phyloP scores from a whole-genome alignment of 352 stramenopile species.

The Vaucheria bursata region DNA sequence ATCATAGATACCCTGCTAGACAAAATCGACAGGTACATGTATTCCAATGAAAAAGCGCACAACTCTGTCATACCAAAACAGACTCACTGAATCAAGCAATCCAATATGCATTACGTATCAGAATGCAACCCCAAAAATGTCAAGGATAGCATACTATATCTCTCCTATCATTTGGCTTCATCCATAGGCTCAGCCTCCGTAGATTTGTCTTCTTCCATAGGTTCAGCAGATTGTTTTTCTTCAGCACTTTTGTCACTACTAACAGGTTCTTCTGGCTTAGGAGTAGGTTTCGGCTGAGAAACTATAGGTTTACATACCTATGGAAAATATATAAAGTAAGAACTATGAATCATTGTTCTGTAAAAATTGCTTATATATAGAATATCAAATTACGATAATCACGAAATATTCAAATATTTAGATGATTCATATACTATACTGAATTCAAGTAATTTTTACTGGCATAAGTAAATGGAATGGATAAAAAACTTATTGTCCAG shows the following conservation, averaged over 20 bases:
- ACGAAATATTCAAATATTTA: background rate
- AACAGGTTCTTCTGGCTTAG: slow-evolving; percentile 6
- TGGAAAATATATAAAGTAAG: background rate
- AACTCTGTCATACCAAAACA: too few species aligned
- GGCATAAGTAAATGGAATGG: background rate
- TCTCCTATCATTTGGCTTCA: background rate
- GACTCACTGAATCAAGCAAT: too few species aligned
- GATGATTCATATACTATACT: background rate
- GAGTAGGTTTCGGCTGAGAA: slow-evolving; percentile 28
- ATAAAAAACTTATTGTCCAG: background rate
- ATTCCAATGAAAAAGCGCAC: too few species aligned
- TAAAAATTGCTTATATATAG: background rate
- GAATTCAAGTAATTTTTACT: background rate
- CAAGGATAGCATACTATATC: too few species aligned
- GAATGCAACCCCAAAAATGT: too few species aligned
- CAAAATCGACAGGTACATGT: too few species aligned
- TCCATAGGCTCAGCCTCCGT: background rate
- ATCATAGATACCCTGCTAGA: too few species aligned
- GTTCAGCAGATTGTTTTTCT: background rate
- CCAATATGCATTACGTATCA: too few species aligned
- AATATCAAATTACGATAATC: background rate
- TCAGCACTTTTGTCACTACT: background rate
- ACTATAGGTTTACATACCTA: slow-evolving; percentile 35
- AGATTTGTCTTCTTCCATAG: background rate
- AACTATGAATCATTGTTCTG: background rate